Evolutionary conservation across 805 yeast genomes (phyloP), one percentile per base, ranked within the genome.

Genomic region (Ogataea sp.): DNA sequence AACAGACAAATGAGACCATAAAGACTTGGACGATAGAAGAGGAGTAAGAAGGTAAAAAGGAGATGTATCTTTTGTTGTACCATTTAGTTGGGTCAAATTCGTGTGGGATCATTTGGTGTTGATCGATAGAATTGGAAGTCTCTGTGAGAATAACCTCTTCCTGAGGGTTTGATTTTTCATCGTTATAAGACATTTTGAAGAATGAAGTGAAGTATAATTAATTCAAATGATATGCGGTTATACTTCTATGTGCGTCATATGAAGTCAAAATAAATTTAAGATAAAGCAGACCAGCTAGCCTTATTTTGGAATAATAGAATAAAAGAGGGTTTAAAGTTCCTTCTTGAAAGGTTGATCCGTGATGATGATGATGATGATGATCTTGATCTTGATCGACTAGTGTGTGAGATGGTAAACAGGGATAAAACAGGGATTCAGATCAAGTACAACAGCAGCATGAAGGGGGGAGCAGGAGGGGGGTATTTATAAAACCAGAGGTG

Each of bases 1-100:
- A 71, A 25, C 70, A 52, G 7, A 67, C 70, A 47, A 70, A 70
- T 10, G 74, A 58, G 48, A 69, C 58, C 64, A 71, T 56, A 20
- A 71, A 60, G 15, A 70, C 56, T 52, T 71, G 77, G 34, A 60
- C 53, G 52, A 60, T 56, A 36, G 68, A 58, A 43, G 59, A 52
- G 2, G 72, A 67, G 52, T 61, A 69, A 2, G 60, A 56, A 1
- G 70, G 71, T 17, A 64, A 15, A 21, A 40, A 28, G 31, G 53
- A 55, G 14, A 57, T 43, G 1, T 41, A 38, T 32, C 54, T 52
- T 36, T 50, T 55, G 40, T 67, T 67, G 46, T 68, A 69, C 75
- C 75, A 70, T 32, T 32, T 32, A 4, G 20, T 23, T 23, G 35
- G 27, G 15, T 32, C 28, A 11, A 13, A 32, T n/a, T 32, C 28